Evolutionary conservation across 2,329 filamentous ascomycete species (phyloP).

Genomic region (Hirsutella rhossiliensis): DNA sequence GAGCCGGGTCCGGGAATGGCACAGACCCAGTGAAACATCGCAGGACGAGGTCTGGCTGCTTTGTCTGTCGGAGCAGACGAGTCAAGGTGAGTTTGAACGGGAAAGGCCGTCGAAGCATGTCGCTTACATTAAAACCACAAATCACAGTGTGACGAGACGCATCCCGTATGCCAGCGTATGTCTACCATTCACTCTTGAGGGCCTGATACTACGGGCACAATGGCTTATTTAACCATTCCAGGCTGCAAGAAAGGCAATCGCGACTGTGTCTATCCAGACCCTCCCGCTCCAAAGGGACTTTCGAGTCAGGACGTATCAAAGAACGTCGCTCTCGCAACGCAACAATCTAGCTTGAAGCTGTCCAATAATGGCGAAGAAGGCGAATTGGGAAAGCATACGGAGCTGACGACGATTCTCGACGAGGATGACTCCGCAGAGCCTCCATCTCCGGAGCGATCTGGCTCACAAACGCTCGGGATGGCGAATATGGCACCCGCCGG

Average conservation of each 20-base stretch:
- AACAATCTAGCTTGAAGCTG: slow-evolving; percentile 38
- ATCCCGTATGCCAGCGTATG: slow-evolving; percentile 73
- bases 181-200: background rate
- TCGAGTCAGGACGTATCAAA: slow-evolving; percentile 18
- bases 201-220: background rate
- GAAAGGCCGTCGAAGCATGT: background rate
- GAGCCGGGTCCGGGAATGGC: slow-evolving; percentile 28
- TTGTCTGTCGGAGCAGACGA: slow-evolving; percentile 74
- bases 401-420: slow-evolving; percentile 41
- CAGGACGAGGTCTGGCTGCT: slow-evolving; percentile 87
- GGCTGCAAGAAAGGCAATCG: slow-evolving; percentile 87
- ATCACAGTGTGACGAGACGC: slow-evolving; percentile 74
- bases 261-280: slow-evolving; percentile 82
- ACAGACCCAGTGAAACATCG: slow-evolving; percentile 75
- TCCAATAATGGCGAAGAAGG: slow-evolving; percentile 36
- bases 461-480: slow-evolving; percentile 9
- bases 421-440: slow-evolving; percentile 34
- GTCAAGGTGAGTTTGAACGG: slow-evolving; percentile 52
- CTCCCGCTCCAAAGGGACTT: slow-evolving; percentile 32
- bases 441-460: slow-evolving; percentile 7
- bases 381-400: slow-evolving; percentile 27
- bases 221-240: slow-evolving; percentile 17
- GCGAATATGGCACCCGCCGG: slow-evolving; percentile 26
- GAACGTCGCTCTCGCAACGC: slow-evolving; percentile 22
- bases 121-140: slow-evolving; percentile 11